These are phyloP conservation scores for Tricholoma bakamatsutake DNA, from an alignment of 768 basidiomycete species.

Conservation along the genomic window DNA sequence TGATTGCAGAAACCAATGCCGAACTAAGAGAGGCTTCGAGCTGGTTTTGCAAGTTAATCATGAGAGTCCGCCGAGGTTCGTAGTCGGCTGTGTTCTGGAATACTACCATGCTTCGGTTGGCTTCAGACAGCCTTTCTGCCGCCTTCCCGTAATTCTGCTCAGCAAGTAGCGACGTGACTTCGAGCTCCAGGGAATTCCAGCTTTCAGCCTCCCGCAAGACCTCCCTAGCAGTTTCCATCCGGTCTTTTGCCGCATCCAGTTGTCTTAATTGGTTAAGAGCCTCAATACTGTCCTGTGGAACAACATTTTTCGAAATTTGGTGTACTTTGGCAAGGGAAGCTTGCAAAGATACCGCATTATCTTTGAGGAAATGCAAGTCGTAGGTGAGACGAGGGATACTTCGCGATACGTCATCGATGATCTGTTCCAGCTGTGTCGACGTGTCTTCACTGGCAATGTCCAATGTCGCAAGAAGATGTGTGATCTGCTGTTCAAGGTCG, in stretches of 20 bases:
- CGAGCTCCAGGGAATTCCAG: constrained; percentile 92
- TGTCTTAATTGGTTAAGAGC: constrained; percentile 75
- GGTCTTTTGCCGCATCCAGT: constrained; percentile 75
- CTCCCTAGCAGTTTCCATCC: constrained; percentile 87
- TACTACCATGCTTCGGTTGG: constrained; percentile 82
- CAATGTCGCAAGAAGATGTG: constrained; percentile 69
- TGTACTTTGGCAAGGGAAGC: constrained; percentile 58
- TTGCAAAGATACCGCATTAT: constrained; percentile 77
- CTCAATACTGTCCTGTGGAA: constrained; percentile 51
- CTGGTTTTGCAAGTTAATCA: constrained; percentile 93
- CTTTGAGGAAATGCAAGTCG: constrained; percentile 96
- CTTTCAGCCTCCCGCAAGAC: constrained; percentile 93
- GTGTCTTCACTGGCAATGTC: constrained; percentile 89
- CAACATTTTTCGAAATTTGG: constrained; percentile 41
- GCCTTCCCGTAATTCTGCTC: constrained; percentile 83
- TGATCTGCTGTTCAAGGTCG: constrained; percentile 68
- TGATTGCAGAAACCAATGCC: constrained; percentile 85
- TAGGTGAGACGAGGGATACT: constrained; percentile 88
- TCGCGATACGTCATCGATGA: constrained; percentile 90
- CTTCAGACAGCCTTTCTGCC: constrained; percentile 87
- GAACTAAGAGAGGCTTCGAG: constrained; percentile 89
- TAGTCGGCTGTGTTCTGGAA: constrained; percentile 93
- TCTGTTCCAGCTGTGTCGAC: constrained; percentile 76
- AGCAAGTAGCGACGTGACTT: constrained; percentile 79
- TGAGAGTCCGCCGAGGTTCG: constrained; percentile 75